Evolutionary conservation across 805 yeast genomes (phyloP).

Genomic region (Limtongia smithiae): DNA sequence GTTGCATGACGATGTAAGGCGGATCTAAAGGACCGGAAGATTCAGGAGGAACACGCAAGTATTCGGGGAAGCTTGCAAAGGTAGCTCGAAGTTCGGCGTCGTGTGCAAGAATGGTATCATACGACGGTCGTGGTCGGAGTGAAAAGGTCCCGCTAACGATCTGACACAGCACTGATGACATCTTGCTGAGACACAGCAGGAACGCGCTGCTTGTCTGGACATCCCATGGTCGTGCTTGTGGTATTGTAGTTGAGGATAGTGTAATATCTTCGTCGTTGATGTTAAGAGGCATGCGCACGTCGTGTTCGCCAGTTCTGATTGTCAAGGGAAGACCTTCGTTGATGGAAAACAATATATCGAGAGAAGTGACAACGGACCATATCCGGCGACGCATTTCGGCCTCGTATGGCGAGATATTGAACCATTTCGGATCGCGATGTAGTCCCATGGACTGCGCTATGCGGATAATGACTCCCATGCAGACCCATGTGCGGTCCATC

Average conservation of each 20-base stretch:
- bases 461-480: conserved; percentile 34
- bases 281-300: conserved; percentile 32
- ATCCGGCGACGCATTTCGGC: conserved; percentile 34
- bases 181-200: conserved; percentile 21
- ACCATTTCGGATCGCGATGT: conserved; percentile 39
- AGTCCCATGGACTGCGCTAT: conserved; percentile 38
- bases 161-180: conserved; percentile 20
- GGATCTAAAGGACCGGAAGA: conserved; percentile 28
- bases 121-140: conserved; percentile 24
- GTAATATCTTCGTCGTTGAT: conserved; percentile 32
- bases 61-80: conserved; percentile 31
- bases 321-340: conserved; percentile 36
- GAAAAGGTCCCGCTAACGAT: conserved; percentile 23
- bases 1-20: conserved; percentile 33
- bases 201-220: conserved; percentile 30
- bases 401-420: conserved; percentile 34
- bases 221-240: conserved; percentile 22
- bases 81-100: conserved; percentile 32
- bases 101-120: conserved; percentile 28
- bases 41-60: conserved; percentile 28
- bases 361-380: conserved; percentile 31
- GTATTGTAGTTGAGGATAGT: conserved; percentile 22
- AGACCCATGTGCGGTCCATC: conserved; percentile 33
- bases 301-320: conserved; percentile 32
- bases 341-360: conserved; percentile 33